Evolutionary conservation across 768 basidiomycete genomes (phyloP).

Genomic region (Leccinum broughii): DNA sequence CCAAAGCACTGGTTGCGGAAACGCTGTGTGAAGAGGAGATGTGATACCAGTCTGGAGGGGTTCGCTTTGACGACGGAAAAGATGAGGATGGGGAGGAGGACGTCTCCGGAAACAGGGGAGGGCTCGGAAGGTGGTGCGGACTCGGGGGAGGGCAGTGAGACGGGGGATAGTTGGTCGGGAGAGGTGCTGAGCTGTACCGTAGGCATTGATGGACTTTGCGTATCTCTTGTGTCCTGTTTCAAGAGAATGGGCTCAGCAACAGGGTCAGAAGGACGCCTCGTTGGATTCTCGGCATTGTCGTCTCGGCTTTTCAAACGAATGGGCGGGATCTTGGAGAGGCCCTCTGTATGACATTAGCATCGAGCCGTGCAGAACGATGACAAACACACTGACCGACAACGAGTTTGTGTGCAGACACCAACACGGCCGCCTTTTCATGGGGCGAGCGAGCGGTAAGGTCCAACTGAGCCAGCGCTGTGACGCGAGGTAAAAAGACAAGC

Average conservation of each 20-base stretch:
- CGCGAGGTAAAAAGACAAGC: conserved; percentile 30
- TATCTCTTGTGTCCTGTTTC: background rate
- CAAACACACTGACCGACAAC: conserved; percentile 62
- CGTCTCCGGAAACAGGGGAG: conserved; percentile 77
- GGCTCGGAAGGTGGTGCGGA: conserved; percentile 16
- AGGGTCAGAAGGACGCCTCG: background rate
- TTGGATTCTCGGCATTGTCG: conserved; percentile 9
- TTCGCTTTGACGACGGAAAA: conserved; percentile 93
- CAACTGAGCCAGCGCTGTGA: conserved; percentile 54
- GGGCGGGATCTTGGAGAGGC: conserved; percentile 70
- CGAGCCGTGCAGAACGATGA: background rate
- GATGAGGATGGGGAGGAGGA: conserved; percentile 91
- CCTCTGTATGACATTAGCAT: conserved; percentile 48
- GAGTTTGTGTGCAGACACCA: conserved; percentile 83
- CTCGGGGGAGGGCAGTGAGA: conserved; percentile 11
- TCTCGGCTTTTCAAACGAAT: conserved; percentile 71
- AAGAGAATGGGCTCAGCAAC: conserved; percentile 10
- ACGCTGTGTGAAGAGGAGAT: conserved; percentile 41
- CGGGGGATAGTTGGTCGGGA: conserved; percentile 1
- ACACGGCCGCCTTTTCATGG: conserved; percentile 71
- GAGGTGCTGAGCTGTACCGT: conserved; percentile 8
- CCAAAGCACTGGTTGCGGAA: conserved; percentile 33
- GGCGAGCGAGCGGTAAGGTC: conserved; percentile 57
- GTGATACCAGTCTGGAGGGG: conserved; percentile 71
- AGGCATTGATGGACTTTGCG: conserved; percentile 8